These are phyloP conservation scores for Tetracladium marchalianum DNA, from an alignment of 495 filamentous ascomycete species.

Conservation along the genomic window DNA sequence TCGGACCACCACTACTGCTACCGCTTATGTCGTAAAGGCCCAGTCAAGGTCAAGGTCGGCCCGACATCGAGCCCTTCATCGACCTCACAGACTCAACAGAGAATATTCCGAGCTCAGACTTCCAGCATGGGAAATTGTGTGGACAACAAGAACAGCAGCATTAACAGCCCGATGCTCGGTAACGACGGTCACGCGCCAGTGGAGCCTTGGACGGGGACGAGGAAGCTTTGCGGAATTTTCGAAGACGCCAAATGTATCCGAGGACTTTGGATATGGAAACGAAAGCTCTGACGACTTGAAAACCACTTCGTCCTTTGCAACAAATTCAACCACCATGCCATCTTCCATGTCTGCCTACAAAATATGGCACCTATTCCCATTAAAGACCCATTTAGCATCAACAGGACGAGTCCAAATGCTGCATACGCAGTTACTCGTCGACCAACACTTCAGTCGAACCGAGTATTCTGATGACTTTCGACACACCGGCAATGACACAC, in stretches of 20 bases:
- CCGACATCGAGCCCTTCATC: background rate
- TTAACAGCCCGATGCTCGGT: constrained; percentile 10
- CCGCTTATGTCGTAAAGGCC: background rate
- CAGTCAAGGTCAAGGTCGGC: constrained; percentile 6
- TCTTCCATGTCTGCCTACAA: background rate
- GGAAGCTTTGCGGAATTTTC: constrained; percentile 13
- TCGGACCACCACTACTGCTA: too few species aligned
- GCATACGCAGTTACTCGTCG: constrained; percentile 6
- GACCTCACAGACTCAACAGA: background rate
- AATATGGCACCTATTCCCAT: background rate
- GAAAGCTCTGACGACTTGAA: background rate
- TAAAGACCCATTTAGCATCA: background rate
- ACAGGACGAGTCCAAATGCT: constrained; percentile 6
- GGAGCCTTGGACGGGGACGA: constrained; percentile 5
- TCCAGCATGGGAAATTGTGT: constrained; percentile 3
- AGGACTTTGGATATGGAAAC: constrained; percentile 1
- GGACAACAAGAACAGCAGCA: constrained; percentile 1
- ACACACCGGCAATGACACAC: too few species aligned
- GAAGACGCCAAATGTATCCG: constrained; percentile 6
- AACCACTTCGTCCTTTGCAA: background rate
- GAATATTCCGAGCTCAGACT: constrained; percentile 1
- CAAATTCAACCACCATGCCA: background rate
- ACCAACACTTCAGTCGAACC: constrained; percentile 6
- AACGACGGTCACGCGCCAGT: constrained; percentile 11
- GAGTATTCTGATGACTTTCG: background rate